Conservation (phyloP, 192 early-diverging fungal species). For the Coemansia asiatica region DNA sequence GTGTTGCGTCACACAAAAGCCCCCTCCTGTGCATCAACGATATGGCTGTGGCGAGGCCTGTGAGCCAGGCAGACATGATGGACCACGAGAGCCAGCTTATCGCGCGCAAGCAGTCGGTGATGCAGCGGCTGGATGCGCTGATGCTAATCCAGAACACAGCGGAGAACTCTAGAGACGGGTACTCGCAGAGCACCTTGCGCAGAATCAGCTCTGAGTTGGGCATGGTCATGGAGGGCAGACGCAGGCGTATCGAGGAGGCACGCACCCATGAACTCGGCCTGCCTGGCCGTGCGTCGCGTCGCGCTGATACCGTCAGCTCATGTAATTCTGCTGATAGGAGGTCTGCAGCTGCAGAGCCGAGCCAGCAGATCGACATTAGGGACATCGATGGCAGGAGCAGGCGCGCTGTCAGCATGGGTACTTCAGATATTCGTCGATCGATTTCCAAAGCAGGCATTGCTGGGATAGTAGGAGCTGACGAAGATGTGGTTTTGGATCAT, state of each 20-base stretch:
- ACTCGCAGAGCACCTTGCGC: conserved; percentile 36
- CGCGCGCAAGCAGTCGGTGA: conserved; percentile 25
- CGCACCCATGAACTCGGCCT: neutral
- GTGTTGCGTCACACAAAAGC: neutral
- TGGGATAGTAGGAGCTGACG: neutral
- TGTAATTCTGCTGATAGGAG: too few relatives aligned
- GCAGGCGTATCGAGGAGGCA: conserved; percentile 22
- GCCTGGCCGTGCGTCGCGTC: neutral
- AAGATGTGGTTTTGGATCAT: neutral
- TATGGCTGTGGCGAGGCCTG: neutral
- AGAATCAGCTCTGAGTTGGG: conserved; percentile 49
- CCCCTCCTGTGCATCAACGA: neutral
- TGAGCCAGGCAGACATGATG: neutral
- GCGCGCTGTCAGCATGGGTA: conserved; percentile 29
- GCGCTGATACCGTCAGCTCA: neutral
- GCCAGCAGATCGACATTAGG: neutral
- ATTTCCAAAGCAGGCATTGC: neutral
- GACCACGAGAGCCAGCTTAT: conserved; percentile 2
- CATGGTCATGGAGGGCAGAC: conserved; percentile 34
- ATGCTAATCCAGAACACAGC: conserved; percentile 52
- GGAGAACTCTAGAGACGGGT: conserved; percentile 52
- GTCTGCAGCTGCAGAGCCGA: too few relatives aligned
- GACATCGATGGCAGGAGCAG: neutral
- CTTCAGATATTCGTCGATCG: conserved; percentile 14
- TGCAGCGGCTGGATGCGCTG: conserved; percentile 36